Evolutionary conservation across 164 flowering plant species (phyloP).

Genomic region (Sedum album): DNA sequence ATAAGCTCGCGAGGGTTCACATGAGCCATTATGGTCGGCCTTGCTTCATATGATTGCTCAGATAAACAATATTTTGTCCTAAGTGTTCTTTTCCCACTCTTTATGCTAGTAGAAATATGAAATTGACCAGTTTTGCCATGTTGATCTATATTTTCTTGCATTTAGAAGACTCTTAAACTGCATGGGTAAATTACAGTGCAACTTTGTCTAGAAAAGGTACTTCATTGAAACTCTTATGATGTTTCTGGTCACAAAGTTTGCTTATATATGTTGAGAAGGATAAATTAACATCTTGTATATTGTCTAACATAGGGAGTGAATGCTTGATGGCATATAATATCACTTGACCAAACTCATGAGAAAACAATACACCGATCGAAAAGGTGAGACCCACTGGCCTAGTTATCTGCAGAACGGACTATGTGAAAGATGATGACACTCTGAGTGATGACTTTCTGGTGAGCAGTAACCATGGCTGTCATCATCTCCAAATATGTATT

Average conservation of each 20-base stretch:
- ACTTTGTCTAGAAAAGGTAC: neutral
- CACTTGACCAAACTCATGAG: neutral
- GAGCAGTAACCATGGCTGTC: slow-evolving; percentile 20
- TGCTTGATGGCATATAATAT: neutral
- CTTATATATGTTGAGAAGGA: neutral
- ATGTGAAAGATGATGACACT: neutral
- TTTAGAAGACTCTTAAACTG: neutral
- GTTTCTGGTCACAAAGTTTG: neutral
- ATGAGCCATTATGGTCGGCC: neutral
- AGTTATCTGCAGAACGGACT: neutral
- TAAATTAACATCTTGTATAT: neutral
- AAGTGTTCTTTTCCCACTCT: neutral
- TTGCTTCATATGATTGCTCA: neutral
- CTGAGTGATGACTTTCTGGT: slow-evolving; percentile 25
- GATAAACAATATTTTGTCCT: neutral
- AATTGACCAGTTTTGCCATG: neutral
- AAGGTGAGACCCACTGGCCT: neutral
- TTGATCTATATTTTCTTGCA: neutral
- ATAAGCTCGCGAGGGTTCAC: neutral
- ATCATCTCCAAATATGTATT: slow-evolving; percentile 22
- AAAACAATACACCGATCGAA: neutral
- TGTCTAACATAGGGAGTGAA: neutral
- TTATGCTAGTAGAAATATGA: neutral
- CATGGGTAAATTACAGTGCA: neutral
- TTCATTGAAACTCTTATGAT: neutral